A percentile compares a stretch with the other conserved stretches of the same genome.
Evolutionary conservation across 345 rosid genomes (phyloP).

Genomic region (Ceriops tagal): DNA sequence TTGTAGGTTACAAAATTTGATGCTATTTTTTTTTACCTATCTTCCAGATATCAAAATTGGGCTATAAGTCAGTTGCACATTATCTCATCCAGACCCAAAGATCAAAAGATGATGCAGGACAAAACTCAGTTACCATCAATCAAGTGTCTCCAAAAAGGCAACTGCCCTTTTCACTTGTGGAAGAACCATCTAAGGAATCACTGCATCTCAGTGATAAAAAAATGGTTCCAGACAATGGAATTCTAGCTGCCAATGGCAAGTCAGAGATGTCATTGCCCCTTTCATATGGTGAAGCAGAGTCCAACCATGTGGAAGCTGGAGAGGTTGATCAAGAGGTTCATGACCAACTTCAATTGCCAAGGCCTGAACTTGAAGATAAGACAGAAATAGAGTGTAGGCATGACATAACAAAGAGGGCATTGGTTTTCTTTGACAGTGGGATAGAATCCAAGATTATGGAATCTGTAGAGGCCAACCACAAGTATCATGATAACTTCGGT

Average conservation of each 20-base stretch:
- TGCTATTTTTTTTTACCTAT: conserved; percentile 16
- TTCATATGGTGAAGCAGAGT: conserved; percentile 7
- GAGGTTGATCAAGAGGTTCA: too few relatives aligned
- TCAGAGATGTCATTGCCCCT: neutral
- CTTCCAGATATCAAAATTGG: conserved; percentile 55
- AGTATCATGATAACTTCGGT: neutral
- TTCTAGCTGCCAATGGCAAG: conserved; percentile 18
- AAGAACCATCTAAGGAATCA: conserved; percentile 23
- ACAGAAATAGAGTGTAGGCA: neutral
- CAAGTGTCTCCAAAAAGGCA: conserved; percentile 61
- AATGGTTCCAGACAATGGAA: conserved; percentile 6
- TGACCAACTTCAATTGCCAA: too few relatives aligned
- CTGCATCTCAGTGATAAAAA: conserved; percentile 10
- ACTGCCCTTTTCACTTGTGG: conserved; percentile 42
- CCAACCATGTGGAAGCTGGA: neutral
- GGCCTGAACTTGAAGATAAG: neutral
- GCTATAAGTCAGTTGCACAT: conserved; percentile 94
- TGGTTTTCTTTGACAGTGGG: conserved; percentile 20
- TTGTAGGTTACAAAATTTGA: conserved; percentile 1
- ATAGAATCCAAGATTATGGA: conserved; percentile 3
- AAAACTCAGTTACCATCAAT: conserved; percentile 24
- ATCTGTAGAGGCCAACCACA: conserved; percentile 8
- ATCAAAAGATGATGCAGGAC: conserved; percentile 23
- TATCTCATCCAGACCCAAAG: conserved; percentile 67
- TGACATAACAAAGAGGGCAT: conserved; percentile 5